phyloP scores from a whole-genome alignment of 331 rosid genomes.

The Stylosanthes scabra region DNA sequence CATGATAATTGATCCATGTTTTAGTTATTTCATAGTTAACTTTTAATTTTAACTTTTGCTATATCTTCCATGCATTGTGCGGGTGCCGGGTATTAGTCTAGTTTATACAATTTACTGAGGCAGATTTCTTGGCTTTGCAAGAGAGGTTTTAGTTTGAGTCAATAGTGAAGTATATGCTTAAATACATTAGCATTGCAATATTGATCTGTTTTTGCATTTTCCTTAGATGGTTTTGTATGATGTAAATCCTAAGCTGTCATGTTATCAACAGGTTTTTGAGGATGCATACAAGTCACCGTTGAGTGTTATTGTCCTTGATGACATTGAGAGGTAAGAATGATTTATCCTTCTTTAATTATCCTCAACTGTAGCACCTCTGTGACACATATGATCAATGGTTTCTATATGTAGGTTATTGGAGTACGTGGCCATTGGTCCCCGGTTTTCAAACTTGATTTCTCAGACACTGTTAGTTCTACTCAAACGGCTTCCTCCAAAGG shows the following conservation, averaged over 20 bases:
- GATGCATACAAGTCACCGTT: constrained; percentile 98
- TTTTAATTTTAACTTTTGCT: too few relatives aligned
- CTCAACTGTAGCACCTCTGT: constrained; percentile 21
- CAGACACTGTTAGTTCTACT: constrained; percentile 87
- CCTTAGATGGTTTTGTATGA: constrained; percentile 8
- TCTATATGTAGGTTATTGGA: constrained; percentile 69
- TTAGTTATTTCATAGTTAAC: too few relatives aligned
- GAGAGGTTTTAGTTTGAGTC: constrained; percentile 34
- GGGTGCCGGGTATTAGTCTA: not conserved
- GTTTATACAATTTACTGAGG: constrained; percentile 12
- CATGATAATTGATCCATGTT: too few relatives aligned
- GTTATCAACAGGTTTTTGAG: constrained; percentile 78
- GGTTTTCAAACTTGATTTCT: constrained; percentile 85
- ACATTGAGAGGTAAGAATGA: constrained; percentile 77
- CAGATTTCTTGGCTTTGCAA: constrained; percentile 29
- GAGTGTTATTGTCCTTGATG: constrained; percentile 96
- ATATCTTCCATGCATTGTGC: too few relatives aligned
- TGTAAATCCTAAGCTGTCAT: constrained; percentile 34
- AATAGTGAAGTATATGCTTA: constrained; percentile 19
- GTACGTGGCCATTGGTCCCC: constrained; percentile 91
- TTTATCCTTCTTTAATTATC: constrained; percentile 32
- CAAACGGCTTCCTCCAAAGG: constrained; percentile 96
- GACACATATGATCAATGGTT: not conserved
- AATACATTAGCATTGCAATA: not conserved
- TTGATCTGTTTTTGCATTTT: constrained; percentile 29